phyloP scores from a whole-genome alignment of 1,284 basidiomycete species.

The Irpex sp. region DNA sequence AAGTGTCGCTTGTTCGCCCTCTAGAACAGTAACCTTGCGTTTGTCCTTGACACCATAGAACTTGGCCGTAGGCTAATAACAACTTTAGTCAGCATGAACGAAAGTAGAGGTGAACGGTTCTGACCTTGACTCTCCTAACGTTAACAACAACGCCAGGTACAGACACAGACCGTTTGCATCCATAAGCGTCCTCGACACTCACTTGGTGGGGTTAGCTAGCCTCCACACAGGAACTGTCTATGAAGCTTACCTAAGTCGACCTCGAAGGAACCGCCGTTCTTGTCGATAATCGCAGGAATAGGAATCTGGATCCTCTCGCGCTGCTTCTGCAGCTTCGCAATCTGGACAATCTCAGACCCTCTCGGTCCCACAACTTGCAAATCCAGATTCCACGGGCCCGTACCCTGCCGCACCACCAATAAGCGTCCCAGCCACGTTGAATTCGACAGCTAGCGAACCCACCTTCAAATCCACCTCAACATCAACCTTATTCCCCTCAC shows the following conservation, averaged over 20 bases:
- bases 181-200: constrained; percentile 85
- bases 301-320: constrained; percentile 60
- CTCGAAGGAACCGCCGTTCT: constrained; percentile 76
- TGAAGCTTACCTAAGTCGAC: constrained; percentile 75
- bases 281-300: constrained; percentile 64
- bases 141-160: constrained; percentile 84
- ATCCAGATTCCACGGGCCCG: constrained; percentile 84
- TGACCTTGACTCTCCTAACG: constrained; percentile 80
- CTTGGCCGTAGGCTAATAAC: constrained; percentile 72
- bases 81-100: not conserved
- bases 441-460: no score
- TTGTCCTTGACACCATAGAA: constrained; percentile 69
- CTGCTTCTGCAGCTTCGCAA: constrained; percentile 53
- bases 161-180: constrained; percentile 78
- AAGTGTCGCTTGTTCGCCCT: constrained; percentile 69
- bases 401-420: constrained; percentile 56
- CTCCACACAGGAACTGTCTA: no score
- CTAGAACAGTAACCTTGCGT: constrained; percentile 66
- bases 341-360: constrained; percentile 54
- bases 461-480: constrained; percentile 79
- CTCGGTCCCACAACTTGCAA: constrained; percentile 73
- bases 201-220: no score
- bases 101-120: constrained; percentile 15
- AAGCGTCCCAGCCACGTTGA: no score
- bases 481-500: constrained; percentile 70